Evolutionary conservation across 208 protist genomes (phyloP), one percentile per base, ranked within the genome.

Genomic region (Paratrypanosoma confusum): DNA sequence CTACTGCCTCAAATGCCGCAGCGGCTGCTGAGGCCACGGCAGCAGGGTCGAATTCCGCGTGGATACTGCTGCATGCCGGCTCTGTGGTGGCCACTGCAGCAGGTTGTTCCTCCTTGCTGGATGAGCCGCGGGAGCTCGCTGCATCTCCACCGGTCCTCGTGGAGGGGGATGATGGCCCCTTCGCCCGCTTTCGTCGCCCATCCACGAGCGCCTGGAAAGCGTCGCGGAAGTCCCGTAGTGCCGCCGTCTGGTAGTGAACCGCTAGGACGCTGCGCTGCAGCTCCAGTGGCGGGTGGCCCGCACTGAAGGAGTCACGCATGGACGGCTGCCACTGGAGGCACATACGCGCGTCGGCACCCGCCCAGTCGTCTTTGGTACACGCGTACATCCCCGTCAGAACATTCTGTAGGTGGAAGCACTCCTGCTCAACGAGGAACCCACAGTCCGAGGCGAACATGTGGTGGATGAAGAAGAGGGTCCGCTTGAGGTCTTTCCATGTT

Each of bases 321-420:
- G 62, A 65, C 22, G 65, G 64, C 46, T 81, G 60, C 71, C 64
- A 76, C 39, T 76, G 57, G 17, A 87, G 55, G 35, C 33, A 58
- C 21, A 80, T 60, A 7, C 57, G 39, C 10, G 65, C 48, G 26
- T 70, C 41, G 21, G 58, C 48, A 39, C 69, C 63, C 3, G 54
- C 49, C 13, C 71, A 39, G 14, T 7, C 32, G 39, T 55, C 42
- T 22, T 62, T 28, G 5, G 78, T 81, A 24, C 54, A 58, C 4
- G 78, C 57, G 52, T 75, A 88, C 71, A 88, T 71, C 21, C 58
- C 61, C 8, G 73, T 88, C 14, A 80, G 40, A 7, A 46, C 53
- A 52, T 83, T 88, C 39, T 70, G 55, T 6, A 87, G 14, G 17
- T 65, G 18, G 5, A 87, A 51, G 50, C 66, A 79, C 17, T 74